Evolutionary conservation across 139 green algal species (phyloP).

Genomic region (Volvox africanus): DNA sequence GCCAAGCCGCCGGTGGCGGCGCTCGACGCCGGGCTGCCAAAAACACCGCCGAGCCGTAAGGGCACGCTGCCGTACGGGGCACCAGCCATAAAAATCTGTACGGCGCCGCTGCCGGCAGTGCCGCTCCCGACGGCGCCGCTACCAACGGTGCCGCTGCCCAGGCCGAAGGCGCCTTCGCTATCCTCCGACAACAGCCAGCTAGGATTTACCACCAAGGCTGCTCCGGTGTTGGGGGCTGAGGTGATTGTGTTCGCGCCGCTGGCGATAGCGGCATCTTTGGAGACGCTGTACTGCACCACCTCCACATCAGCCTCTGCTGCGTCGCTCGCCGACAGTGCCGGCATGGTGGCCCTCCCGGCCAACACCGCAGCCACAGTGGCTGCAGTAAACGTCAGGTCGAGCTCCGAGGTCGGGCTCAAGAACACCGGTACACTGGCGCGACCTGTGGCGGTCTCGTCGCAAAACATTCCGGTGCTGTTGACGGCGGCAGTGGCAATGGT

Average conservation of each 20-base stretch:
- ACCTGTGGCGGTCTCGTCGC: background rate
- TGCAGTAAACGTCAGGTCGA: background rate
- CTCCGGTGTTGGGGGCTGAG: background rate
- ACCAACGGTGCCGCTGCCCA: background rate
- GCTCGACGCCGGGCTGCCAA: constrained; percentile 1
- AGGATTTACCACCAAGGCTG: background rate
- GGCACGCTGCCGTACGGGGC: background rate
- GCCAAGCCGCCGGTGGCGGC: background rate
- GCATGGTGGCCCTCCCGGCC: background rate
- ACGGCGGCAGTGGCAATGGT: background rate
- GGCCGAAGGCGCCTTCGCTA: background rate
- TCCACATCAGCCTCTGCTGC: background rate
- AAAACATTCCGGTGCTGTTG: background rate
- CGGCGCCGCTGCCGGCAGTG: background rate
- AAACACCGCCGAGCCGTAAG: background rate
- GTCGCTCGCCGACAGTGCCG: background rate
- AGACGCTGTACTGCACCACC: background rate
- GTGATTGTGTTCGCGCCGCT: background rate
- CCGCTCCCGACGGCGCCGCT: constrained; percentile 2
- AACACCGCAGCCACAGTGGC: background rate
- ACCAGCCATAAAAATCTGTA: background rate
- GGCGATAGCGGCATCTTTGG: background rate
- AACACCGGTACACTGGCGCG: background rate
- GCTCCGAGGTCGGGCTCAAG: background rate
- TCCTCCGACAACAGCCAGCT: constrained; percentile 4